Evolutionary conservation across 345 rosid genomes (phyloP).

Genomic region (Sonneratia caseolaris): DNA sequence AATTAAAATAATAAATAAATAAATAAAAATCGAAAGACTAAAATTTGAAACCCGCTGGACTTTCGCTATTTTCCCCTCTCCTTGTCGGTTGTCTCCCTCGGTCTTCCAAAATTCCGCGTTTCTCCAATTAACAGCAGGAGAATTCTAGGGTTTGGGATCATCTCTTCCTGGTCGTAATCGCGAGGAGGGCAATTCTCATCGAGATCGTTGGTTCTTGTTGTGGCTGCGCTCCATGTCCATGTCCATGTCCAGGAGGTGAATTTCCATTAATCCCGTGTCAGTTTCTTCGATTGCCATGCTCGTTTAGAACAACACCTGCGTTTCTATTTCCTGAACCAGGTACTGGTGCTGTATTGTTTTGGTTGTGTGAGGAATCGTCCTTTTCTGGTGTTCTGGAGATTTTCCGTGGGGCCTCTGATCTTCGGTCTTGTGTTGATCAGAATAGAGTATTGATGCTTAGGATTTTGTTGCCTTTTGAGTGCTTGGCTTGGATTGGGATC

Average conservation of each 20-base stretch:
- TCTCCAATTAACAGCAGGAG: background rate
- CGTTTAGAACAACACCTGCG: background rate
- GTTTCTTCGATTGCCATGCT: background rate
- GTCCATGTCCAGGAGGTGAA: conserved; percentile 9
- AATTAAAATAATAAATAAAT: background rate
- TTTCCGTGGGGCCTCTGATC: background rate
- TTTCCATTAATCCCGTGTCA: background rate
- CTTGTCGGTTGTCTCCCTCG: background rate
- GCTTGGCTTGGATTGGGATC: background rate
- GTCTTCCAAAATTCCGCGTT: background rate
- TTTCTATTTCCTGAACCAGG: background rate
- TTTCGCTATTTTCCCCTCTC: background rate
- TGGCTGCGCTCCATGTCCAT: conserved; percentile 4
- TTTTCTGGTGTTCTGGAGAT: background rate
- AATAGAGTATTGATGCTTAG: background rate
- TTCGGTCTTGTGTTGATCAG: background rate
- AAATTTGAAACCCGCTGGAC: conserved; percentile 3
- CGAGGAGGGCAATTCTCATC: background rate
- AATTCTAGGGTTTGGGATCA: background rate
- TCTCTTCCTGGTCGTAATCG: background rate
- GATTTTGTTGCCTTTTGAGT: background rate
- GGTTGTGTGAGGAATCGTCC: background rate
- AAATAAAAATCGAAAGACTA: background rate
- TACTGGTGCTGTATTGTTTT: background rate
- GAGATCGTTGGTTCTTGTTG: background rate